phyloP scores from a whole-genome alignment of 192 early-diverging fungal genomes.

The Gamsiella multidivaricata region DNA sequence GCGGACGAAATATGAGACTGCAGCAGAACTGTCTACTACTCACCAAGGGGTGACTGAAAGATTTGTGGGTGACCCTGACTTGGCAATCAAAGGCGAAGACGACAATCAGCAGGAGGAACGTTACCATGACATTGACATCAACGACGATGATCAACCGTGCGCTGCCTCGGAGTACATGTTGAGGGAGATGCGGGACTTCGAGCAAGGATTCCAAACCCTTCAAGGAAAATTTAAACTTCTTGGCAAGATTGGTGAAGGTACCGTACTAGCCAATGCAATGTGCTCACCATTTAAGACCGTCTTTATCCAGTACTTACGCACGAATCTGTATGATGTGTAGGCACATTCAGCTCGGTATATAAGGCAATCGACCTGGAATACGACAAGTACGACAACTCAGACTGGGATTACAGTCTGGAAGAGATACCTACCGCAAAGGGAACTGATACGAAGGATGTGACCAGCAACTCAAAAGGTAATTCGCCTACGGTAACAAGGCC shows the following conservation, averaged over 20 bases:
- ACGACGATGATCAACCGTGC: conserved; percentile 4
- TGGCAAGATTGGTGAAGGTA: conserved; percentile 87
- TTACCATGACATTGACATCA: not conserved
- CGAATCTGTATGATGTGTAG: conserved; percentile 39
- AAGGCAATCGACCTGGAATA: conserved; percentile 85
- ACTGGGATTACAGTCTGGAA: conserved; percentile 66
- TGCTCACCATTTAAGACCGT: conserved; percentile 2
- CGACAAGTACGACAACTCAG: conserved; percentile 75
- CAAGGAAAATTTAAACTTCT: conserved; percentile 72
- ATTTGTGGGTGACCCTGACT: too few relatives aligned
- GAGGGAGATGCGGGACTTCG: conserved; percentile 71
- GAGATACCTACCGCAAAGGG: conserved; percentile 18
- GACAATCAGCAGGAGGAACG: not conserved
- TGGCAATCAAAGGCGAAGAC: too few relatives aligned
- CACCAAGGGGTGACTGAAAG: too few relatives aligned
- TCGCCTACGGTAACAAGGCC: too few relatives aligned
- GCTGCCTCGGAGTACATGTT: conserved; percentile 43
- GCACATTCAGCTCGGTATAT: conserved; percentile 94
- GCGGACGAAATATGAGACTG: too few relatives aligned
- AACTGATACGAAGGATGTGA: conserved; percentile 5
- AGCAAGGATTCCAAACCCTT: conserved; percentile 64
- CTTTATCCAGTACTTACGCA: too few relatives aligned
- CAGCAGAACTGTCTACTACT: too few relatives aligned
- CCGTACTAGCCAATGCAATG: not conserved
- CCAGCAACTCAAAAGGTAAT: not conserved